Evolutionary conservation across 2,329 filamentous ascomycete genomes (phyloP).

Genomic region (Gnomoniopsis smithogilvyi): DNA sequence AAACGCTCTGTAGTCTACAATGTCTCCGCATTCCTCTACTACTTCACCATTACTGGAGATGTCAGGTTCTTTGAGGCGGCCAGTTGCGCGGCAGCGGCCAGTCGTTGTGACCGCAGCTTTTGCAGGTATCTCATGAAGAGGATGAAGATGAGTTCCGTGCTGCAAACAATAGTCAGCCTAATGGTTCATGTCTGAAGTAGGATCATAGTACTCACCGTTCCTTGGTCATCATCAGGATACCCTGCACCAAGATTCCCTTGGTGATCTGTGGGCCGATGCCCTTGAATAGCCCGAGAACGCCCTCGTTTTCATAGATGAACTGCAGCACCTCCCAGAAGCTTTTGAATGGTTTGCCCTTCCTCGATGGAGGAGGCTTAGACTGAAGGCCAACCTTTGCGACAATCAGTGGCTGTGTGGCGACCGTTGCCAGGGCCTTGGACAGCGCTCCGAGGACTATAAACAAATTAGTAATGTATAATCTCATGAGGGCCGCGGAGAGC

Average conservation of each 20-base stretch:
- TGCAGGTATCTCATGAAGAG: slow-evolving; percentile 80
- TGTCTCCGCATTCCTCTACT: slow-evolving; percentile 22
- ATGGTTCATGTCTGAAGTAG: background rate
- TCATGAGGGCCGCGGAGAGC: background rate
- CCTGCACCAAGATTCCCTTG: slow-evolving; percentile 91
- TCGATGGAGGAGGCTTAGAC: slow-evolving; percentile 80
- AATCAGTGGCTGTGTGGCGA: slow-evolving; percentile 91
- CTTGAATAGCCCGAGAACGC: slow-evolving; percentile 83
- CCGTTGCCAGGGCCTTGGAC: slow-evolving; percentile 88
- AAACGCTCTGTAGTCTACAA: background rate
- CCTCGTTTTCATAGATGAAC: slow-evolving; percentile 90
- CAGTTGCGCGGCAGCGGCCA: slow-evolving; percentile 63
- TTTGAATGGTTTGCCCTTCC: slow-evolving; percentile 88
- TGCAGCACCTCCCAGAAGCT: slow-evolving; percentile 92
- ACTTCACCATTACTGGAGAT: slow-evolving; percentile 28
- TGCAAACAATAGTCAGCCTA: slow-evolving; percentile 30
- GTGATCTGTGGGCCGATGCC: slow-evolving; percentile 91
- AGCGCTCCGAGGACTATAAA: slow-evolving; percentile 77
- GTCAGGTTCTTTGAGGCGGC: slow-evolving; percentile 56
- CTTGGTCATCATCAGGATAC: slow-evolving; percentile 98
- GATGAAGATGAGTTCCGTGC: slow-evolving; percentile 85
- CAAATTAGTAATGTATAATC: background rate
- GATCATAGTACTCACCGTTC: slow-evolving; percentile 62
- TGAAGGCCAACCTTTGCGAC: slow-evolving; percentile 97
- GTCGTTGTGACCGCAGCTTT: slow-evolving; percentile 64